Conservation (phyloP, 2,329 filamentous ascomycete genomes). For the Beauveria pseudobassiana region DNA sequence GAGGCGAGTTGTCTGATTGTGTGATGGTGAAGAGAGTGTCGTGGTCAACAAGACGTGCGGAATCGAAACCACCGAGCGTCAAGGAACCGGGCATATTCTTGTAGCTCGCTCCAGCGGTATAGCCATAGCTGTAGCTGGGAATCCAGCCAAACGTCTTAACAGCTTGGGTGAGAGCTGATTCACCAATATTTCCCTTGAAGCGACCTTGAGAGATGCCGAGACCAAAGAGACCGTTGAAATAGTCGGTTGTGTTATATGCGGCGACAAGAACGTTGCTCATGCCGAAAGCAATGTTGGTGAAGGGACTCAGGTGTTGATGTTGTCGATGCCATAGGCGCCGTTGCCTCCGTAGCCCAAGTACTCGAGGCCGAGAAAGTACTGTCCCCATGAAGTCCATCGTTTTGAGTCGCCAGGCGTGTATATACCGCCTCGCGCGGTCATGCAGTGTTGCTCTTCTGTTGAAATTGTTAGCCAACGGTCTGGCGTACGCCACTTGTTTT, state of each 20-base stretch:
- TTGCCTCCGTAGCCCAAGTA: constrained; percentile 53
- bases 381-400: constrained; percentile 51
- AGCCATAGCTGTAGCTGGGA: constrained; percentile 67
- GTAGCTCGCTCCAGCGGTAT: constrained; percentile 69
- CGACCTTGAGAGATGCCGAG: constrained; percentile 47
- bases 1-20: constrained; percentile 46
- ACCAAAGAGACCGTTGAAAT: constrained; percentile 48
- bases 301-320: constrained; percentile 33
- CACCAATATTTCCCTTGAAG: constrained; percentile 41
- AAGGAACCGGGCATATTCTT: constrained; percentile 46
- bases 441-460: constrained; percentile 44
- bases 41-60: constrained; percentile 53
- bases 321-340: constrained; percentile 56
- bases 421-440: constrained; percentile 47
- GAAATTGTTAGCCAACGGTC: constrained; percentile 12
- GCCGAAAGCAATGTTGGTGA: constrained; percentile 29
- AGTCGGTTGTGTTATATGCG: constrained; percentile 47
- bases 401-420: constrained; percentile 47
- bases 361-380: constrained; percentile 52
- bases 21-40: constrained; percentile 51
- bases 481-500: not conserved
- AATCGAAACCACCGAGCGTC: constrained; percentile 64
- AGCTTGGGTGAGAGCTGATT: constrained; percentile 47
- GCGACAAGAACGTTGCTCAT: constrained; percentile 42
- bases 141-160: constrained; percentile 53